phyloP scores from a whole-genome alignment of 208 protist species.

The Entamoeba invadens region DNA sequence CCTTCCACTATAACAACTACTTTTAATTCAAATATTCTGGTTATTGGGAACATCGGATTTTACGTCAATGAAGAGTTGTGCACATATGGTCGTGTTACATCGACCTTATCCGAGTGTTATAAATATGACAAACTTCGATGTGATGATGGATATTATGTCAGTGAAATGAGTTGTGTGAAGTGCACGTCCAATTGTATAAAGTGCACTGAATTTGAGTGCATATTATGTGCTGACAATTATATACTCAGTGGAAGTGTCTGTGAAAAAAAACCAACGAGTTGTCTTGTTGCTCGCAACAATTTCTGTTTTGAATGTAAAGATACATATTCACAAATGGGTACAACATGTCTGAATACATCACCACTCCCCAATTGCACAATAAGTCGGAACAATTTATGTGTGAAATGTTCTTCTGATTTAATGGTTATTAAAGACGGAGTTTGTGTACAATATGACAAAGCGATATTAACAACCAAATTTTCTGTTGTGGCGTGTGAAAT shows the following conservation, averaged over 20 bases:
- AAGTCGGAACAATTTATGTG: background rate
- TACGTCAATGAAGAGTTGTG: too few species aligned
- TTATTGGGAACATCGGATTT: too few species aligned
- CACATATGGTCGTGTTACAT: too few species aligned
- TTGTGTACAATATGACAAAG: background rate
- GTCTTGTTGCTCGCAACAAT: background rate
- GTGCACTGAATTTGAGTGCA: background rate
- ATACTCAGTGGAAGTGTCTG: background rate
- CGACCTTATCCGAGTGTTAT: too few species aligned
- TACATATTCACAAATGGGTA: background rate
- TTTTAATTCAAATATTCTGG: too few species aligned
- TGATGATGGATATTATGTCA: background rate
- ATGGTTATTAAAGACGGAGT: background rate
- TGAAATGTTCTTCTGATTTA: background rate
- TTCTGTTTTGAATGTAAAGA: background rate
- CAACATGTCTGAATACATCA: background rate
- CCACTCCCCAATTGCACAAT: background rate
- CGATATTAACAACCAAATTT: background rate
- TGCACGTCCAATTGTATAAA: background rate
- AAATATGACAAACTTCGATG: too few species aligned
- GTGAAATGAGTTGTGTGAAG: background rate
- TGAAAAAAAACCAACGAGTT: background rate
- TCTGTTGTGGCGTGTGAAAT: background rate
- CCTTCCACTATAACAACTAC: too few species aligned
- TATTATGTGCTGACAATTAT: background rate